phyloP scores from a whole-genome alignment of 1,284 basidiomycete genomes.

The Sanghuangporus sanghuang region DNA sequence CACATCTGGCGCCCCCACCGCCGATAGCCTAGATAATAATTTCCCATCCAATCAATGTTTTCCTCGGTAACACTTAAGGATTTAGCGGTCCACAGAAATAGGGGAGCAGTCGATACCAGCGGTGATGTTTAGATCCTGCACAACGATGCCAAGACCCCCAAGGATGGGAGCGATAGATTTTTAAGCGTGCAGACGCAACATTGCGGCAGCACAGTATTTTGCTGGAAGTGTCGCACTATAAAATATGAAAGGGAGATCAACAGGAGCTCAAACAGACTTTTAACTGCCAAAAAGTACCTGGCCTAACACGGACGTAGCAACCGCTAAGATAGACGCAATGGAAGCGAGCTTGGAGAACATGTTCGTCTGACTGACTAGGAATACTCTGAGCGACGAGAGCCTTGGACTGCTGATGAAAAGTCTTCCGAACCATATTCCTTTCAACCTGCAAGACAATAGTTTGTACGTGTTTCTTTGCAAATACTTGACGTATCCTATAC shows the following conservation, averaged over 20 bases:
- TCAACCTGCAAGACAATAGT: neutral
- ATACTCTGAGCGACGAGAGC: neutral
- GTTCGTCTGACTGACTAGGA: neutral
- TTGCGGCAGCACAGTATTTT: constrained; percentile 13
- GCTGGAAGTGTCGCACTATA: constrained; percentile 16
- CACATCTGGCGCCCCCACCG: neutral
- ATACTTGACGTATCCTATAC: neutral
- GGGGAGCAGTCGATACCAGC: constrained; percentile 7
- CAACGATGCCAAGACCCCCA: constrained; percentile 4
- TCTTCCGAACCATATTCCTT: neutral
- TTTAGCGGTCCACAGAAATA: neutral
- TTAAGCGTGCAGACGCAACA: constrained; percentile 4
- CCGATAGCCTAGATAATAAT: constrained; percentile 3
- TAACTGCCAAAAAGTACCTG: neutral
- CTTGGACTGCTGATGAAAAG: neutral
- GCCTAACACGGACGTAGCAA: constrained; percentile 1
- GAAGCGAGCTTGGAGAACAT: constrained; percentile 10
- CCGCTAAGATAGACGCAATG: constrained; percentile 4
- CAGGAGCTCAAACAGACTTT: neutral
- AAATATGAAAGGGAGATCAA: neutral
- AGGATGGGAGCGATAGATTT: neutral
- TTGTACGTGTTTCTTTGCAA: neutral
- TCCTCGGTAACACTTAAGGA: too few species aligned
- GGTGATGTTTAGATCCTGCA: neutral
- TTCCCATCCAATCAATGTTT: neutral